Conservation (phyloP, 208 protist genomes). For the Acanthamoeba rhysodes region DNA sequence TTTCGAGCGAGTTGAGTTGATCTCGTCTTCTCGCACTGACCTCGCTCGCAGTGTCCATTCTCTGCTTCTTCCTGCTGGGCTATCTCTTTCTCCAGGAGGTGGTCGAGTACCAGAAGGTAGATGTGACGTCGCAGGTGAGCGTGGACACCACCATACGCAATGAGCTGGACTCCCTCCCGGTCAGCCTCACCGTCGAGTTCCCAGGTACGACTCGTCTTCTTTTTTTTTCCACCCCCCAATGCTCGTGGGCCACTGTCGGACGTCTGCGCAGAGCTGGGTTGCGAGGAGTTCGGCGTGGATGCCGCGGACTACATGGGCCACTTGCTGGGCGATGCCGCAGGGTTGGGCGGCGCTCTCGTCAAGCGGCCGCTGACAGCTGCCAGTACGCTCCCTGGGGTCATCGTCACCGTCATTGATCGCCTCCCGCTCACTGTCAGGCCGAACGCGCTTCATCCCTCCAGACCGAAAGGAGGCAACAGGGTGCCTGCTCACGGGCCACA, state of each 20-base stretch:
- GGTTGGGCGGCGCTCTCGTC: neutral
- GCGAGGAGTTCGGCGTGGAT: neutral
- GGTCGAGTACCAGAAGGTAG: neutral
- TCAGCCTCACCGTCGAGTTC: neutral
- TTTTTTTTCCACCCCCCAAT: no score
- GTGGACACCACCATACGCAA: neutral
- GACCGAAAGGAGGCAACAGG: neutral
- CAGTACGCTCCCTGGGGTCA: neutral
- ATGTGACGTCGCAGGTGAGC: neutral
- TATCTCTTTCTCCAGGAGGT: constrained; percentile 9
- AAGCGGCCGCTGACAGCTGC: neutral
- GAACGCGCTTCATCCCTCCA: neutral
- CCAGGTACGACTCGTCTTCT: neutral
- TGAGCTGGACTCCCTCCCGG: neutral
- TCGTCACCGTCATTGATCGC: neutral
- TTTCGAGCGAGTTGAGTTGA: no score
- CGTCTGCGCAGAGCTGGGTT: neutral
- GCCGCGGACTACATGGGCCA: neutral
- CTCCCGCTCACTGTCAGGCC: neutral
- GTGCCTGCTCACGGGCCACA: neutral
- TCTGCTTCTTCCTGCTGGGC: constrained; percentile 16
- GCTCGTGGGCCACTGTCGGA: neutral
- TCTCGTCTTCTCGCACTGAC: neutral
- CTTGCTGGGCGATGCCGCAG: neutral
- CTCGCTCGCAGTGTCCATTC: neutral